Base-by-base conservation (phyloP, 352 stramenopile genomes). In the Pythium aristosporum region DNA sequence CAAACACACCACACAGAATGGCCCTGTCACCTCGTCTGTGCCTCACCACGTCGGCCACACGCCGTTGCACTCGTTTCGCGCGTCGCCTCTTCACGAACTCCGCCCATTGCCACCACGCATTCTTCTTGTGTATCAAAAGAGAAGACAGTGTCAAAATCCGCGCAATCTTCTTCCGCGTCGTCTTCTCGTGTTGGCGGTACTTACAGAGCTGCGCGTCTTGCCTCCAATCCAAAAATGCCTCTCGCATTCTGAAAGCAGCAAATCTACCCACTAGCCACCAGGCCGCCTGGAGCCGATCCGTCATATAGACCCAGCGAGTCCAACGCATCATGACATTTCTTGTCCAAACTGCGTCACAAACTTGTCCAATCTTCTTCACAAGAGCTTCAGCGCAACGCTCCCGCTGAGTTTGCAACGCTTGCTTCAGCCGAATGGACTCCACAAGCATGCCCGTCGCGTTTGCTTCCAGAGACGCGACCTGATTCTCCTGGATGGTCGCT, bases 381-480 rank as follows among this genome's bases (percentile, higher is more conserved):
- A 79, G 75, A 8, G 57, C 23, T 2, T 23, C 13, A 4, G 73
- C 32, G 12, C 44, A 66, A 8, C 67, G 66, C 32, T 52, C 41
- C 0, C 57, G 69, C 42, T 68, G 46, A 21, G 34, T 47, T 2
- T 39, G 25, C 5, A 68, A 34, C 11, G 49, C 20, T 18, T 47
- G 41, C 32, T 71, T 61, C 12, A 75, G 57, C 41, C 55, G 9
- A 2, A 73, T 23, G 3, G 57, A 68, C 32, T 73, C 51, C 0
- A 79, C 44, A 9, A 76, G 43, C 62, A 79, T 23, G 10, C 43
- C 23, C 53, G 76, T 65, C n/a, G 65, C 67, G 3, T 59, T 68
- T 9, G 20, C 39, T 13, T 68, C 62, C 1, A 79, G 57, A n/a
- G 61, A 50, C 21, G 53, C 47, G 12, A 65, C 34, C 34, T 68